Evolutionary conservation across 2,329 filamentous ascomycete genomes (phyloP).

Genomic region (Eutypa lata): DNA sequence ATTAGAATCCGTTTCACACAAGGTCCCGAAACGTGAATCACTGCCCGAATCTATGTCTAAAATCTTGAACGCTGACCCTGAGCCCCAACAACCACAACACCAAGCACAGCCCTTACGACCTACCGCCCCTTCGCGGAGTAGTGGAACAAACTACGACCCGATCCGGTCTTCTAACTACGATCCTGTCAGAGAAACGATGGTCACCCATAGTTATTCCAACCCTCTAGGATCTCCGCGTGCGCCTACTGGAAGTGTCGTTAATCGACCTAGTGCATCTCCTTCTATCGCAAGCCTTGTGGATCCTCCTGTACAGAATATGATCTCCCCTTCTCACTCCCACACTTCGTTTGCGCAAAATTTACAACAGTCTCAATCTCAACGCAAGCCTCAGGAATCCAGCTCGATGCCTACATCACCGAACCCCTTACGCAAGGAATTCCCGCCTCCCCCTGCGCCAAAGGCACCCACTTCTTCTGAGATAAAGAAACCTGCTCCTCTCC

Average conservation of each 20-base stretch:
- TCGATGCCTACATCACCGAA: conserved; percentile 43
- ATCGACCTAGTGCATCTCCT: conserved; percentile 82
- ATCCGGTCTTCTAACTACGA: conserved; percentile 74
- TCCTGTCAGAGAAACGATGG: conserved; percentile 60
- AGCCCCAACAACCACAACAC: conserved; percentile 39
- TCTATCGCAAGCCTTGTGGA: conserved; percentile 91
- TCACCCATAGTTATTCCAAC: conserved; percentile 46
- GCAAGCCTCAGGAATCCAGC: conserved; percentile 31
- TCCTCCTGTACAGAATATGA: conserved; percentile 48
- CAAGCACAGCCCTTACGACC: conserved; percentile 41
- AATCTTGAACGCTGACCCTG: conserved; percentile 53
- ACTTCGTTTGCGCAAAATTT: conserved; percentile 30
- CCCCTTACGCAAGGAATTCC: conserved; percentile 33
- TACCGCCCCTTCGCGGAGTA: conserved; percentile 52
- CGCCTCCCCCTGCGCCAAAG: conserved; percentile 30
- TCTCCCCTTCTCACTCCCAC: conserved; percentile 37
- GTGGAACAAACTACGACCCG: conserved; percentile 85
- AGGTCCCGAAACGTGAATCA: conserved; percentile 50
- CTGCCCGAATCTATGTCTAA: conserved; percentile 52
- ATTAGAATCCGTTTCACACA: conserved; percentile 36
- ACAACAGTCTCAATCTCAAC: conserved; percentile 25
- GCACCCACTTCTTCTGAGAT: conserved; percentile 28
- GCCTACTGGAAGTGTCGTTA: conserved; percentile 40
- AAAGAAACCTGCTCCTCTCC: conserved; percentile 36
- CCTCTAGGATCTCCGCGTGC: conserved; percentile 51